A percentile compares a stretch with the other conserved stretches of the same genome.
Evolutionary conservation across 176 grass and related monocot genomes (phyloP).

Genomic region (Oryza coarctata): DNA sequence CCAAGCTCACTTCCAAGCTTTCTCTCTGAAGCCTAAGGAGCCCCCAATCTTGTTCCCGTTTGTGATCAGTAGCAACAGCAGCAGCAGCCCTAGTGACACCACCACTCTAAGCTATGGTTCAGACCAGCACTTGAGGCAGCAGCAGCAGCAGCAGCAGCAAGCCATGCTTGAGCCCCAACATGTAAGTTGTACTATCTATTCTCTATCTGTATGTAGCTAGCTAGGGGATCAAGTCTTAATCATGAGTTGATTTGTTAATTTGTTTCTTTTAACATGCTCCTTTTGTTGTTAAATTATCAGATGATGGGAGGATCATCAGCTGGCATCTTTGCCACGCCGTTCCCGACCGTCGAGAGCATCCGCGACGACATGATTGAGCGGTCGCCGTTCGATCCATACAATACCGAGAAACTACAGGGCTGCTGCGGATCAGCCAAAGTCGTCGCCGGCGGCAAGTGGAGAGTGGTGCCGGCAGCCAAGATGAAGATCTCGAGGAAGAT

Average conservation of each 20-base stretch:
- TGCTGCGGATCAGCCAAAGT: not conserved
- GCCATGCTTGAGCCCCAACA: constrained; percentile 39
- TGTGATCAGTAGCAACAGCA: constrained; percentile 51
- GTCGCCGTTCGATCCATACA: constrained; percentile 50
- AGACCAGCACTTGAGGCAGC: constrained; percentile 45
- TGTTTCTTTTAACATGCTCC: not conserved
- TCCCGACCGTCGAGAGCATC: constrained; percentile 65
- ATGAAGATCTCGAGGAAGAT: constrained; percentile 82
- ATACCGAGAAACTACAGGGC: constrained; percentile 31
- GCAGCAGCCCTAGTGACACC: constrained; percentile 25
- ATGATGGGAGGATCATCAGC: constrained; percentile 43
- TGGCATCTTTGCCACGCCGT: constrained; percentile 15
- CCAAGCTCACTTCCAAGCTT: constrained; percentile 58
- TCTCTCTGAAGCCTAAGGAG: constrained; percentile 54
- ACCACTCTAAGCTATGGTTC: constrained; percentile 42
- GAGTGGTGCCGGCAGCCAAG: constrained; percentile 49
- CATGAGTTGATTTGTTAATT: not conserved
- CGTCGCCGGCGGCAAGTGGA: constrained; percentile 41
- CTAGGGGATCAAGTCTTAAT: not conserved
- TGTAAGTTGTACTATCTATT: constrained; percentile 8
- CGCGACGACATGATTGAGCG: constrained; percentile 55
- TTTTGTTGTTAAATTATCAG: constrained; percentile 31
- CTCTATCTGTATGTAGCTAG: not conserved
- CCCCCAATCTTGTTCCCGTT: constrained; percentile 54
- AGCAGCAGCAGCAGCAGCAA: not conserved